These are phyloP conservation scores for Nothophytophthora sp. DNA, from an alignment of 352 stramenopile genomes.

Conservation along the genomic window DNA sequence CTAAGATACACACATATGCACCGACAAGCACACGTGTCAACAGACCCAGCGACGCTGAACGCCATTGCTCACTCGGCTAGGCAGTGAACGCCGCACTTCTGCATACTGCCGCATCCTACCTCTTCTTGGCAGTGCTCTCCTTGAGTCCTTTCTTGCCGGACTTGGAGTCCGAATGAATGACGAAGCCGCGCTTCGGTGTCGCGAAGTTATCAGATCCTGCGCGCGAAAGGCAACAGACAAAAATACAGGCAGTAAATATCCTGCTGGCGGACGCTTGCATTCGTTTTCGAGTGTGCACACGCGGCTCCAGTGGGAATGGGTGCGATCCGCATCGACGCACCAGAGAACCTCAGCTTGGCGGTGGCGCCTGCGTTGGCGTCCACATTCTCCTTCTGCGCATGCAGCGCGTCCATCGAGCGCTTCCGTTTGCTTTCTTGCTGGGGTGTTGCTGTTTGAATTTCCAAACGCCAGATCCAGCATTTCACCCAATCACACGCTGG, in stretches of 20 bases:
- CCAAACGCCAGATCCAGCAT: constrained; percentile 14
- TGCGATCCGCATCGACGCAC: constrained; percentile 6
- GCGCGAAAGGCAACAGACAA: not conserved
- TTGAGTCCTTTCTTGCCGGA: constrained; percentile 36
- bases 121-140: constrained; percentile 41
- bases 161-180: constrained; percentile 45
- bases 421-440: constrained; percentile 1
- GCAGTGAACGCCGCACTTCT: not conserved
- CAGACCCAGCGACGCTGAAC: not conserved
- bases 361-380: constrained; percentile 23
- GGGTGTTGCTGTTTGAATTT: constrained; percentile 30
- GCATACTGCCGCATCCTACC: constrained; percentile 22
- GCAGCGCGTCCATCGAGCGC: constrained; percentile 51
- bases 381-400: constrained; percentile 80
- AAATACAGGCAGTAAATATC: not conserved
- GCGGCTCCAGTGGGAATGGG: too few species aligned
- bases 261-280: too few species aligned
- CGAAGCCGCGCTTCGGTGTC: constrained; percentile 38
- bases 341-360: constrained; percentile 32
- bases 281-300: too few species aligned
- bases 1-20: constrained; percentile 14
- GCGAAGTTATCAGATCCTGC: constrained; percentile 21
- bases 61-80: not conserved
- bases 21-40: too few species aligned
- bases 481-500: constrained; percentile 25